These are phyloP conservation scores for Pythium scleroteichum DNA, from an alignment of 352 stramenopile species.

Conservation along the genomic window DNA sequence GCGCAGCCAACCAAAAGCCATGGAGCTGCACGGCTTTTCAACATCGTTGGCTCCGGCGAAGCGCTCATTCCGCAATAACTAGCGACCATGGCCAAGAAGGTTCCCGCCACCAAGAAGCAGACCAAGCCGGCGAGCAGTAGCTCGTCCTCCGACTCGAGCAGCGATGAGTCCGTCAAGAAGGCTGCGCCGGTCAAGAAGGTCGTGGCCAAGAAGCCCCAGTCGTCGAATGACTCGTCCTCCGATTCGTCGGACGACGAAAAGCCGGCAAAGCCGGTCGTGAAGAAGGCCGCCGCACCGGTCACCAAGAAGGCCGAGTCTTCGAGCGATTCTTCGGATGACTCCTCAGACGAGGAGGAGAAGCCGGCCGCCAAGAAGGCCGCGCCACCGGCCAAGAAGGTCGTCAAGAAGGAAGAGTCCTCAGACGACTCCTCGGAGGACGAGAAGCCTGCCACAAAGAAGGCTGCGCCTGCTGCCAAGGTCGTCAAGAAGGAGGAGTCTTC, in stretches of 20 bases:
- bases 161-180: slow-evolving; percentile 47
- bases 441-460: slow-evolving; percentile 35
- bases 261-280: slow-evolving; percentile 32
- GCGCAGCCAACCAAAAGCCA: slow-evolving; percentile 33
- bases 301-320: slow-evolving; percentile 59
- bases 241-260: slow-evolving; percentile 38
- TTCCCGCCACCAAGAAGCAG: slow-evolving; percentile 38
- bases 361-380: slow-evolving; percentile 31
- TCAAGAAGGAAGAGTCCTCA: slow-evolving; percentile 27
- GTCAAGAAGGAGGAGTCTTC: slow-evolving; percentile 40
- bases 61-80: slow-evolving; percentile 20
- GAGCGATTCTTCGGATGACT: slow-evolving; percentile 42
- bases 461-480: slow-evolving; percentile 34
- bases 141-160: slow-evolving; percentile 44
- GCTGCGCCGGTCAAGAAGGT: slow-evolving; percentile 28
- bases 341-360: slow-evolving; percentile 41
- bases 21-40: slow-evolving; percentile 35
- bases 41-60: slow-evolving; percentile 29
- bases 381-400: slow-evolving; percentile 32
- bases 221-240: slow-evolving; percentile 40
- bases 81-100: slow-evolving; percentile 43
- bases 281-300: slow-evolving; percentile 4
- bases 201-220: slow-evolving; percentile 55
- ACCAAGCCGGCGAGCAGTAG: slow-evolving; percentile 38
- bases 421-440: slow-evolving; percentile 34